phyloP scores from a whole-genome alignment of 768 basidiomycete genomes.

The Suillus decipiens region DNA sequence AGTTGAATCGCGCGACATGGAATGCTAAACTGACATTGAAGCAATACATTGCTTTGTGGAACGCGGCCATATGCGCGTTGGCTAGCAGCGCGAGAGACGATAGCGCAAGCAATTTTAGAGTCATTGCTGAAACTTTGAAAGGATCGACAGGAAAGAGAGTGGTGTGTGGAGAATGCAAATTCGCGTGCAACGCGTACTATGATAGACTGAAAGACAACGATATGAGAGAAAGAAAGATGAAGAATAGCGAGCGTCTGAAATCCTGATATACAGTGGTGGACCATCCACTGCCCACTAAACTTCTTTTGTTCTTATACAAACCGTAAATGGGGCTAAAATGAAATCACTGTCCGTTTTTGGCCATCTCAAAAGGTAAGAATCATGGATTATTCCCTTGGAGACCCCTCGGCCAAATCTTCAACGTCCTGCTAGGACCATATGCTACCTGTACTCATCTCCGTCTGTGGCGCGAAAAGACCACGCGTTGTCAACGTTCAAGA shows the following conservation, averaged over 20 bases:
- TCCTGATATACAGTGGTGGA: background rate
- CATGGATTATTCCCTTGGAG: background rate
- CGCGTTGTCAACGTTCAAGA: background rate
- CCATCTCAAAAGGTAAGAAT: background rate
- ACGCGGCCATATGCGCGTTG: constrained; percentile 46
- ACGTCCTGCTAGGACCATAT: constrained; percentile 4
- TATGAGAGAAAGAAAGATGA: background rate
- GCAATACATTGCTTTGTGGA: constrained; percentile 47
- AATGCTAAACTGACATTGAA: constrained; percentile 34
- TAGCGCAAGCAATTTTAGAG: background rate
- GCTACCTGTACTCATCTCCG: background rate
- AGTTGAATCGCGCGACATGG: background rate
- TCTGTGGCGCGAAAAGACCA: background rate
- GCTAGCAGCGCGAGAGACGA: constrained; percentile 18
- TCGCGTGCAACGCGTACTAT: background rate
- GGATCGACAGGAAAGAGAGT: constrained; percentile 3
- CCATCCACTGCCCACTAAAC: background rate
- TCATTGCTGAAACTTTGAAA: background rate
- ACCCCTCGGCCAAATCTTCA: background rate
- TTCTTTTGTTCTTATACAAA: constrained; percentile 5
- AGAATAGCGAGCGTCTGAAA: background rate
- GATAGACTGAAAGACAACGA: background rate
- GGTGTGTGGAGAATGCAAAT: background rate
- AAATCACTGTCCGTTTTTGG: background rate
- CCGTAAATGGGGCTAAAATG: background rate